Evolutionary conservation across 2,329 filamentous ascomycete genomes (phyloP), one percentile per base, ranked within the genome.

Genomic region (Leptographium lundbergii): DNA sequence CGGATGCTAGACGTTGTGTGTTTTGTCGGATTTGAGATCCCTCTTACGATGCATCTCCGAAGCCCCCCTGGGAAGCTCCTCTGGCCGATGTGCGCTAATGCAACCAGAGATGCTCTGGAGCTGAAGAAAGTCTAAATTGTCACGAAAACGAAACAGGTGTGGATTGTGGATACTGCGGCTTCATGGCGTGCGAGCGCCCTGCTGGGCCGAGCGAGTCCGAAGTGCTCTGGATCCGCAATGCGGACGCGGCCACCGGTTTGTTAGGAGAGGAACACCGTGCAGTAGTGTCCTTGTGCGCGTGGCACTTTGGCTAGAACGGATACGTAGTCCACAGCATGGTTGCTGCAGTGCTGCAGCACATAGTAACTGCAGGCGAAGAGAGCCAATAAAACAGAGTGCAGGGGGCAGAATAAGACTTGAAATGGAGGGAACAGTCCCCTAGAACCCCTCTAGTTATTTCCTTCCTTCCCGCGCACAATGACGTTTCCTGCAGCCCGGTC

Each of bases 41-140:
- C 11, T 29, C n/a, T 29, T 29, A 7, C 10, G 47, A 50, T 19
- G 48, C 24, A 29, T 51, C 25, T 51, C 25, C 48, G 25, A 19
- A 3, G 3, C 7, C 45, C 22, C n/a, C 45, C 45, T 48, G 45
- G 42, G 19, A 45, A 45, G 5, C n/a, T 9, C 4, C 6, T 25
- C 22, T 22, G 22, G 9, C 52, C 52, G 29, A 54, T 34, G 6
- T 24, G 27, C 39, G 54, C 54, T 56, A 56, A 42, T 56, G 54
- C 54, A 50, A 17, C 29, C 27, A 27, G 36, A 56, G 27, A 56
- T 51, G 25, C 54, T 47, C 42, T 24, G 47, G 24, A 56, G 54
- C 54, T 56, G 54, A 56, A 56, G 34, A 56, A 56, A 56, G 36
- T 42, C 54, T 48, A 56, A 56, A 32, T n/a, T 17, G 24, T 48